Conservation (phyloP, 345 rosid species). For the Hibiscus mutabilis region DNA sequence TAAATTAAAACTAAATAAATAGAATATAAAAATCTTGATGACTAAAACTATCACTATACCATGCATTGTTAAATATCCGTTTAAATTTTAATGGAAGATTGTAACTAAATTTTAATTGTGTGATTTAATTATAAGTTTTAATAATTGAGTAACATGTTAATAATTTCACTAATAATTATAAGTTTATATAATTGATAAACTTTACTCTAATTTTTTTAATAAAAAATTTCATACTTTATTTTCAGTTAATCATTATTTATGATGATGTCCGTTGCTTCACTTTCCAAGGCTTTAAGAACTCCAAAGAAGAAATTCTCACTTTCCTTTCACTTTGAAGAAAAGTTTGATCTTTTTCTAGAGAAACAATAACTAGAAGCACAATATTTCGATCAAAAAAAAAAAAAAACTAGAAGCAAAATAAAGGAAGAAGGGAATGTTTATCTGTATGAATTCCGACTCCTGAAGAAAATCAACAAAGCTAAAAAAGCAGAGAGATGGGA, state of each 20-base stretch:
- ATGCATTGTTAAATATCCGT: too few species aligned
- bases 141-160: too few species aligned
- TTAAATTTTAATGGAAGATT: too few species aligned
- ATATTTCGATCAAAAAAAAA: too few species aligned
- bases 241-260: background rate
- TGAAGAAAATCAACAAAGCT: background rate
- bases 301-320: background rate
- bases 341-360: constrained; percentile 18
- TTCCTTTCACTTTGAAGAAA: background rate
- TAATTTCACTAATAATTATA: too few species aligned
- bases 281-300: background rate
- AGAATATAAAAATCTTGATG: too few species aligned
- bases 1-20: too few species aligned
- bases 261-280: background rate
- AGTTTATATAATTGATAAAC: too few species aligned
- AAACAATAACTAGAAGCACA: constrained; percentile 9
- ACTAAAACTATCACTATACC: too few species aligned
- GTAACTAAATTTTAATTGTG: too few species aligned
- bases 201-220: too few species aligned
- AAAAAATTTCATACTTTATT: background rate
- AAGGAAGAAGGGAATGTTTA: constrained; percentile 14
- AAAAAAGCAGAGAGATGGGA: constrained; percentile 47
- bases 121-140: too few species aligned
- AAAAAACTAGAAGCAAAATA: constrained; percentile 1
- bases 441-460: constrained; percentile 14